These are phyloP conservation scores for Rhizophagus clarus DNA, from an alignment of 192 early-diverging fungal species.

Conservation along the genomic window DNA sequence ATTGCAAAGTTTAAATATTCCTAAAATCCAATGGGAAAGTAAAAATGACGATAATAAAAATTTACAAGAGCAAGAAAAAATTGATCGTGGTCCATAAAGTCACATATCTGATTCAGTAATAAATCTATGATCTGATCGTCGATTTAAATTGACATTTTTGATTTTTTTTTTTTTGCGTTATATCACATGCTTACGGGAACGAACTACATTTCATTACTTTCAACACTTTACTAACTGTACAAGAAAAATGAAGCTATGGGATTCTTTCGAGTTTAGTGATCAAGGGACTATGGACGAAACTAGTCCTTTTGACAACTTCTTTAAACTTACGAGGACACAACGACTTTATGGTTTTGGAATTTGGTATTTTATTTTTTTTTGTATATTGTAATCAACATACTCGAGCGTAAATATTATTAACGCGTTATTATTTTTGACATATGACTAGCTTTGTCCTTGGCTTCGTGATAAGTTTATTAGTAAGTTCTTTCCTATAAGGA, in stretches of 20 bases:
- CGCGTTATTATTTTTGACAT: neutral
- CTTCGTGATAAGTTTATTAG: conserved; percentile 77
- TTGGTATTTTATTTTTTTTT: conserved; percentile 43
- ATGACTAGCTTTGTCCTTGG: conserved; percentile 77
- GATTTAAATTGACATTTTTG: neutral
- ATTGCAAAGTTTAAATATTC: neutral
- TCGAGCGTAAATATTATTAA: neutral
- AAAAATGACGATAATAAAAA: neutral
- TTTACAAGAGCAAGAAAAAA: neutral
- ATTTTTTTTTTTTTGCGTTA: neutral
- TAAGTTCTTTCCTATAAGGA: conserved; percentile 36
- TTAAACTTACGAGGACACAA: conserved; percentile 61
- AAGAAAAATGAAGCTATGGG: conserved; percentile 27
- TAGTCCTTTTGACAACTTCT: conserved; percentile 44
- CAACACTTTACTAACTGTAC: neutral
- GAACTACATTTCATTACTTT: neutral
- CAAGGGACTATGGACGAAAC: conserved; percentile 56
- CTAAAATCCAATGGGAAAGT: neutral
- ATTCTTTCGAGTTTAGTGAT: conserved; percentile 37
- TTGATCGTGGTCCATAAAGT: neutral
- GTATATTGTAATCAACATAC: neutral
- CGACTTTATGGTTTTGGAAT: conserved; percentile 80
- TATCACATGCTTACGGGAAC: neutral
- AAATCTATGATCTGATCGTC: neutral
- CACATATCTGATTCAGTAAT: too few relatives aligned